Evolutionary conservation across 2,329 filamentous ascomycete genomes (phyloP), one percentile per base, ranked within the genome.

Genomic region (Stagonosporopsis chrysanthemi): DNA sequence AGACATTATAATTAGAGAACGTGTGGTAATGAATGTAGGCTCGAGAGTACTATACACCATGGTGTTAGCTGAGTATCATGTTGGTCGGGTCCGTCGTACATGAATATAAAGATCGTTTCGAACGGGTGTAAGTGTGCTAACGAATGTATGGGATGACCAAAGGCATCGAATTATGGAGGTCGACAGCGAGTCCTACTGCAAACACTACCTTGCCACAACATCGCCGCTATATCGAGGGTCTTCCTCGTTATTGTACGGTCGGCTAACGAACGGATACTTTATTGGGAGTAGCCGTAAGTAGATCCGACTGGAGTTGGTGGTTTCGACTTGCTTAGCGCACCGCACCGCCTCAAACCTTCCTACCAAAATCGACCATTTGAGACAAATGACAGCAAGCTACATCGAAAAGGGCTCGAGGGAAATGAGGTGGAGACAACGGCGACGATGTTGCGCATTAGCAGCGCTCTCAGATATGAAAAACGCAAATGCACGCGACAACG

Each of bases 1-100:
- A 68, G 67, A 68, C 67, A 70, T 70, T 70, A 70, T 66, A 38
- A 69, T 68, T 70, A 67, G 52, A 53, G 49, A 51, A 53, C 26
- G 45, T 35, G 44, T 45, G 44, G 31, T 33, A 58, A 53, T 40
- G 44, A 53, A 49, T 33, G 55, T 40, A 44, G 28, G 48, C 22
- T 52, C n/a, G 42, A 33, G 31, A 12, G 22, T 46, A 33, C 54
- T 57, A 24, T 12, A 33, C 9, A n/a, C 31, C n/a, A 15, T 2
- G 5, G 15, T 12, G 14, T 57, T 36, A 57, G 54, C 31, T 44
- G 14, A 8, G 2, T 38, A 14, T 28, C 4, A 38, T 17, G n/a
- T 26, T 31, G 12, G 9, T 26, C 24, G 26, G 23, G 15, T n/a
- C 24, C 26, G 28, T 14, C 53, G 38, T 60, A 50, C 50, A 53